phyloP scores from a whole-genome alignment of 2,329 filamentous ascomycete genomes.

The Aspergillus floridensis region DNA sequence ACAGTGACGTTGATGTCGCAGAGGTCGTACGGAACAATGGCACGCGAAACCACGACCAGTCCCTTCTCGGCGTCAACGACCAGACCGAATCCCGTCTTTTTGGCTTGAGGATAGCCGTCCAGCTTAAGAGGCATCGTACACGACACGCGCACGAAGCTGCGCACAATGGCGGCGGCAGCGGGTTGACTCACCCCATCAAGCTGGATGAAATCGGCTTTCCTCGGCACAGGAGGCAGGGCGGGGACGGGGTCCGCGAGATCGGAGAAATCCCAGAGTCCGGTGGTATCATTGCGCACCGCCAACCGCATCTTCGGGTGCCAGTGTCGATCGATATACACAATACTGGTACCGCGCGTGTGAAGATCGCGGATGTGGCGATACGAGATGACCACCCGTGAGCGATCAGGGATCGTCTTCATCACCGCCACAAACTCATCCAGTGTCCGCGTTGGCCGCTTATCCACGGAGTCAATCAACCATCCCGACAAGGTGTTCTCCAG shows the following conservation, averaged over 20 bases:
- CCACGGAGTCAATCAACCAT: slow-evolving; percentile 89
- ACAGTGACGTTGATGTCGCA: slow-evolving; percentile 97
- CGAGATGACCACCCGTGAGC: slow-evolving; percentile 82
- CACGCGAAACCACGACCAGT: slow-evolving; percentile 87
- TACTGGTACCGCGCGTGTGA: slow-evolving; percentile 89
- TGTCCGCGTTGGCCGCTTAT: slow-evolving; percentile 87
- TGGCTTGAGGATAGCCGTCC: slow-evolving; percentile 93
- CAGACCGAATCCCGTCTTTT: slow-evolving; percentile 91
- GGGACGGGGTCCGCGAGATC: slow-evolving; percentile 80
- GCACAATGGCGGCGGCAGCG: slow-evolving; percentile 87
- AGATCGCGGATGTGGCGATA: slow-evolving; percentile 95
- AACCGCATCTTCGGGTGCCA: slow-evolving; percentile 95
- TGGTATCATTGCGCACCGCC: slow-evolving; percentile 82
- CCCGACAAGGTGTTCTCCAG: slow-evolving; percentile 88
- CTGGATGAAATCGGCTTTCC: slow-evolving; percentile 86
- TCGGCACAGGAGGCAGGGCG: slow-evolving; percentile 66
- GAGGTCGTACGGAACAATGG: slow-evolving; percentile 92
- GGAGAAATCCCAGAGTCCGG: slow-evolving; percentile 91
- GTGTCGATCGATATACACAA: slow-evolving; percentile 89
- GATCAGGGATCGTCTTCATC: slow-evolving; percentile 78
- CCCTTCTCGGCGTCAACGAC: slow-evolving; percentile 98
- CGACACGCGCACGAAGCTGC: slow-evolving; percentile 89
- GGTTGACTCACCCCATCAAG: slow-evolving; percentile 84
- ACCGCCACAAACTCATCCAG: slow-evolving; percentile 87
- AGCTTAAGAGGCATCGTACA: slow-evolving; percentile 94